Evolutionary conservation across 1,139 yeast species (phyloP).

Genomic region (Oligophagozyma castellii): DNA sequence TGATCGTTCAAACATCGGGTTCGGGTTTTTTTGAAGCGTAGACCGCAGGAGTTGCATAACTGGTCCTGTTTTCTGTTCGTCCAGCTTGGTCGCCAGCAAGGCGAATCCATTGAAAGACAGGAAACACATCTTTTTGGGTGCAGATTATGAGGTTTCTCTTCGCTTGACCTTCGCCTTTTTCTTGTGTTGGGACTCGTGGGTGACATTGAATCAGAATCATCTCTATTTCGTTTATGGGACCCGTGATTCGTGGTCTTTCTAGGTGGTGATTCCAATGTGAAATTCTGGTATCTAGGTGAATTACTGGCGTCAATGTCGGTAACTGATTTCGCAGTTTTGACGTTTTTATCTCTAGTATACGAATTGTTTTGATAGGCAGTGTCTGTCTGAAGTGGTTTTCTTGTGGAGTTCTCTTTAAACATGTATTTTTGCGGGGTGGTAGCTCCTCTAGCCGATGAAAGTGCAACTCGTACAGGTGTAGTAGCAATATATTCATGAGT

Average conservation of each 20-base stretch:
- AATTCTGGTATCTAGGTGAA: neutral
- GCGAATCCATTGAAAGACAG: slow-evolving; percentile 83
- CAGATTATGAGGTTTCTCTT: no score
- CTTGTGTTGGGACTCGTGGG: slow-evolving; percentile 5
- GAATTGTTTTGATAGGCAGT: neutral
- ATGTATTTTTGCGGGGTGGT: neutral
- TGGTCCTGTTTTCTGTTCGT: slow-evolving; percentile 69
- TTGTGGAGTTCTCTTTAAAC: neutral
- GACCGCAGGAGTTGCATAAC: slow-evolving; percentile 90
- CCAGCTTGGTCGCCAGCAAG: slow-evolving; percentile 99
- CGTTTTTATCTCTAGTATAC: neutral
- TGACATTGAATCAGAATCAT: neutral
- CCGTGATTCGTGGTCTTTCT: no score
- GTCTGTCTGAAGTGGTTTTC: neutral
- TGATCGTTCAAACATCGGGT: slow-evolving; percentile 67
- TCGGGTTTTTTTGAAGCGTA: slow-evolving; percentile 85
- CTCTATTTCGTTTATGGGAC: no score
- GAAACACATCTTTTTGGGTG: slow-evolving; percentile 58
- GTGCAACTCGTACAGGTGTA: neutral
- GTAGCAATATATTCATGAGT: no score
- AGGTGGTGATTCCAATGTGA: neutral
- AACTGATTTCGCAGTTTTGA: neutral
- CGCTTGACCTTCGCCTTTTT: slow-evolving; percentile 9
- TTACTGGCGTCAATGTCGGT: neutral
- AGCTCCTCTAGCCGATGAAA: neutral